Evolutionary conservation across 441 rosid species (phyloP).

Genomic region (Aquilaria agallochum): DNA sequence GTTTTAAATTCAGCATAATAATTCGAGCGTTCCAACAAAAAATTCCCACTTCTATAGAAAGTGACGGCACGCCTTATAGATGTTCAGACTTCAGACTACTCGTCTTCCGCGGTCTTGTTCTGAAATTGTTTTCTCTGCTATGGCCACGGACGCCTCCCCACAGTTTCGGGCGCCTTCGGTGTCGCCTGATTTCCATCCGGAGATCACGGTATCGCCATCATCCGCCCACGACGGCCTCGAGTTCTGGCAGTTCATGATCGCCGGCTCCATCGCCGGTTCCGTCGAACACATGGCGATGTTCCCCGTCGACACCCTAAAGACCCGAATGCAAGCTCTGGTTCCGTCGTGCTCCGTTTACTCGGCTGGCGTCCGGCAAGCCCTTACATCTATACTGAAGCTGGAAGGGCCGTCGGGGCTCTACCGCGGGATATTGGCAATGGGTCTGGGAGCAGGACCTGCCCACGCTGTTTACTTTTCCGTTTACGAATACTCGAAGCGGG

Average conservation of each 20-base stretch:
- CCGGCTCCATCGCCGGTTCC: slow-evolving; percentile 80
- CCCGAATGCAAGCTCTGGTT: slow-evolving; percentile 55
- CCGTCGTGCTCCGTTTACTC: slow-evolving; percentile 24
- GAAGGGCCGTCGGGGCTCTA: slow-evolving; percentile 39
- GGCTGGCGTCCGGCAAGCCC: slow-evolving; percentile 38
- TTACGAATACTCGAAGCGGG: slow-evolving; percentile 43
- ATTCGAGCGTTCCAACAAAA: background rate
- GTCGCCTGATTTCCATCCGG: slow-evolving; percentile 34
- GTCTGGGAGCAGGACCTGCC: slow-evolving; percentile 67
- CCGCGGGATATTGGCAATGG: slow-evolving; percentile 63
- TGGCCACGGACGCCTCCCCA: slow-evolving; percentile 41
- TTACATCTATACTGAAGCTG: slow-evolving; percentile 37
- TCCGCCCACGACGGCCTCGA: slow-evolving; percentile 63
- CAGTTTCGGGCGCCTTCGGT: slow-evolving; percentile 27
- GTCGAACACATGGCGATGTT: slow-evolving; percentile 77
- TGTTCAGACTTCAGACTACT: slow-evolving; percentile 15
- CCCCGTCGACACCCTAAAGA: slow-evolving; percentile 64
- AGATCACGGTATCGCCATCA: slow-evolving; percentile 21
- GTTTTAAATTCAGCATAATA: background rate
- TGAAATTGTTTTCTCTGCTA: slow-evolving; percentile 5
- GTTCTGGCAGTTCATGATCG: slow-evolving; percentile 83
- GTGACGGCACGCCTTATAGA: slow-evolving; percentile 23
- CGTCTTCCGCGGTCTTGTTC: slow-evolving; percentile 2
- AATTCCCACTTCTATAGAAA: background rate
- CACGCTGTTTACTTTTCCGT: slow-evolving; percentile 62